Evolutionary conservation across 1,284 basidiomycete species (phyloP).

Genomic region (Ganoderma lingzhi): DNA sequence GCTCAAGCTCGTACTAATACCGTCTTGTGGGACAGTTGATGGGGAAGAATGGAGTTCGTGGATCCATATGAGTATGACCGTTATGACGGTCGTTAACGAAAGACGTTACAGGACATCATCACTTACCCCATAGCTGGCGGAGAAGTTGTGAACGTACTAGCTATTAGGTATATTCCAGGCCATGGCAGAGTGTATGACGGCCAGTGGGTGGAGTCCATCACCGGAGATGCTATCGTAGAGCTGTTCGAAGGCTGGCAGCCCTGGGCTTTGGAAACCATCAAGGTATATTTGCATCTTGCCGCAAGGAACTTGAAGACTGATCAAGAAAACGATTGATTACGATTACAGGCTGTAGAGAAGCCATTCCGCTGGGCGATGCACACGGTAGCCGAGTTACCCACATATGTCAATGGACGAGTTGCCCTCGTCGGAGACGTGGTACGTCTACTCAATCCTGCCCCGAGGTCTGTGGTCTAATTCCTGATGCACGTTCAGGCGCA

Average conservation of each 20-base stretch:
- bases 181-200: slow-evolving; percentile 31
- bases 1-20: neutral
- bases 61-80: neutral
- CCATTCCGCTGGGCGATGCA: slow-evolving; percentile 37
- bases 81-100: neutral
- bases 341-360: neutral
- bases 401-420: slow-evolving; percentile 35
- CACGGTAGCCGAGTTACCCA: slow-evolving; percentile 32
- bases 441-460: slow-evolving; percentile 4
- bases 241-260: slow-evolving; percentile 37
- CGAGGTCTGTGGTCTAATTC: slow-evolving; percentile 11
- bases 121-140: slow-evolving; percentile 23
- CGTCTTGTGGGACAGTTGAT: neutral
- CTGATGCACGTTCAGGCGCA: slow-evolving; percentile 31
- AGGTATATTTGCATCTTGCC: slow-evolving; percentile 2
- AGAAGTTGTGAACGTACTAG: slow-evolving; percentile 36
- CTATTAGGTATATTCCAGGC: slow-evolving; percentile 29
- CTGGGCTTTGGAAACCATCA: slow-evolving; percentile 35
- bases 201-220: slow-evolving; percentile 33
- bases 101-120: neutral
- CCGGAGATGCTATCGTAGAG: slow-evolving; percentile 30
- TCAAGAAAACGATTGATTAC: no score
- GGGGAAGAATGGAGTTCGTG: slow-evolving; percentile 12
- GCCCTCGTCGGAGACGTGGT: slow-evolving; percentile 44
- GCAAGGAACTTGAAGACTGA: slow-evolving; percentile 8